phyloP scores from a whole-genome alignment of 2,329 filamentous ascomycete species.

The Aphanocladium album region DNA sequence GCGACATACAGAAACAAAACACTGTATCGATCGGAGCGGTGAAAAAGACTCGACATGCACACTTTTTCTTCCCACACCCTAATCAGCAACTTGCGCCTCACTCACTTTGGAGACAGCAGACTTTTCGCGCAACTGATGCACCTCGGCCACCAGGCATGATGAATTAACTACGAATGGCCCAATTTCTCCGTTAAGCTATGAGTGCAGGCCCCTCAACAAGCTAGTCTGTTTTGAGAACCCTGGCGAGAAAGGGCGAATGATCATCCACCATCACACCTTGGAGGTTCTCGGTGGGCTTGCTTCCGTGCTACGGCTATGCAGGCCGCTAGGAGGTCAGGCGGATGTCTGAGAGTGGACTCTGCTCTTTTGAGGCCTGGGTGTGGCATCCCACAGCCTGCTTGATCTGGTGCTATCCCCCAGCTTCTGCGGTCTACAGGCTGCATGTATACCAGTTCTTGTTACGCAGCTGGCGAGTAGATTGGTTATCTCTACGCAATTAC shows the following conservation, averaged over 20 bases:
- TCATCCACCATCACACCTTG: not conserved
- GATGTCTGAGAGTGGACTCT: not conserved
- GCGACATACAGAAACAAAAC: constrained; percentile 13
- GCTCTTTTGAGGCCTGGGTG: not conserved
- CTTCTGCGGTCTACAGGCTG: not conserved
- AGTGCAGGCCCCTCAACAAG: not conserved
- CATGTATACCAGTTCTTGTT: not conserved
- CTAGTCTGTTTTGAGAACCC: not conserved
- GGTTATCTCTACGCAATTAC: not conserved
- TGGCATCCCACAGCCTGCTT: constrained; percentile 2
- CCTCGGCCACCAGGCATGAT: not conserved
- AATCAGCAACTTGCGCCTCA: not conserved
- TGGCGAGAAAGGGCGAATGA: not conserved
- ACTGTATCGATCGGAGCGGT: constrained; percentile 10
- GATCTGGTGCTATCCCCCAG: constrained; percentile 4
- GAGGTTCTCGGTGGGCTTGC: constrained; percentile 3
- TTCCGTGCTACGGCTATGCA: not conserved
- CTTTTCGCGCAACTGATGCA: not conserved
- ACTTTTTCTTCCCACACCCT: not conserved
- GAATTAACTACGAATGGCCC: not conserved
- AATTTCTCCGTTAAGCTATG: too few species aligned
- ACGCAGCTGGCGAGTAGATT: too few species aligned
- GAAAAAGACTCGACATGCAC: not conserved
- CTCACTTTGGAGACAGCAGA: not conserved
- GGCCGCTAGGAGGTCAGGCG: not conserved